Evolutionary conservation across 208 protist genomes (phyloP).

Genomic region (Crithidia acanthocephali): DNA sequence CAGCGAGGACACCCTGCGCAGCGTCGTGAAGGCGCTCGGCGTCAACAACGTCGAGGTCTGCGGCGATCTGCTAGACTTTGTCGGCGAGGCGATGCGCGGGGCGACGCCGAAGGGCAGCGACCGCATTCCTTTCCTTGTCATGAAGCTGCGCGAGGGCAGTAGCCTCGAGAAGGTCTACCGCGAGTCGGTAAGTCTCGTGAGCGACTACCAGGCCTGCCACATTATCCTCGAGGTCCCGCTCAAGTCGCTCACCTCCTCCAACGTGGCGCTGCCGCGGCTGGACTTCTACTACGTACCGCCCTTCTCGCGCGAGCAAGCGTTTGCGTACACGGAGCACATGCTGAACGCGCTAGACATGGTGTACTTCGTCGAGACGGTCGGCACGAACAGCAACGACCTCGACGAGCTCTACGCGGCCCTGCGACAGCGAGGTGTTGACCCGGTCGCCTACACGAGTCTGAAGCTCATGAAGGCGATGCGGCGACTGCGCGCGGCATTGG

Average conservation of each 20-base stretch:
- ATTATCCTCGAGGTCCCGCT: slow-evolving; percentile 78
- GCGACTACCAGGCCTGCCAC: slow-evolving; percentile 75
- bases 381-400: slow-evolving; percentile 84
- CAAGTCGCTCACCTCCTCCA: slow-evolving; percentile 55
- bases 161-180: slow-evolving; percentile 70
- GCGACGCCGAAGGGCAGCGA: slow-evolving; percentile 31
- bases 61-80: slow-evolving; percentile 82
- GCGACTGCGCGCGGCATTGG: slow-evolving; percentile 48
- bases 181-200: slow-evolving; percentile 69
- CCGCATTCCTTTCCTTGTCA: slow-evolving; percentile 62
- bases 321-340: slow-evolving; percentile 74
- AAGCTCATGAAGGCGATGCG: slow-evolving; percentile 79
- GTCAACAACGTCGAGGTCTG: slow-evolving; percentile 86
- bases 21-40: slow-evolving; percentile 62
- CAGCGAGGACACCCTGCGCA: slow-evolving; percentile 72
- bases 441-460: slow-evolving; percentile 66
- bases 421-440: slow-evolving; percentile 52
- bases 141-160: slow-evolving; percentile 76
- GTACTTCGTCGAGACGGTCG: slow-evolving; percentile 76
- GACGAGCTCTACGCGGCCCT: slow-evolving; percentile 84
- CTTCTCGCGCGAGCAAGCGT: slow-evolving; percentile 72
- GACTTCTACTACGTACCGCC: slow-evolving; percentile 81
- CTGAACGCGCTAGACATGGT: slow-evolving; percentile 77
- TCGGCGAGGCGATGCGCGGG: slow-evolving; percentile 47
- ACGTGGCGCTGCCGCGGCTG: slow-evolving; percentile 62